Evolutionary conservation across 2,329 filamentous ascomycete species (phyloP).

Genomic region (Nemania abortiva): DNA sequence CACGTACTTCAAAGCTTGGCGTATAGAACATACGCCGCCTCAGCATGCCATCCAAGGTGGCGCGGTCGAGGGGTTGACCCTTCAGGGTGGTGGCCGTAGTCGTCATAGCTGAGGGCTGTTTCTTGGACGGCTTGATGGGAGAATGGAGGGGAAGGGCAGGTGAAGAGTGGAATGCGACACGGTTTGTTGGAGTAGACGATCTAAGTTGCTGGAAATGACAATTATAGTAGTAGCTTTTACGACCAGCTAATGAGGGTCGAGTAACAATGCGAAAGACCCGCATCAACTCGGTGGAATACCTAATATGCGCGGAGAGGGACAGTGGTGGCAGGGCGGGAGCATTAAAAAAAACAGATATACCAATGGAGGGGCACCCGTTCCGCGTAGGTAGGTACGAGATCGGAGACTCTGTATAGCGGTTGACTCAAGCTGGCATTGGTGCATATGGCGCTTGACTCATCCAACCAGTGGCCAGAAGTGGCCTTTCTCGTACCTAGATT

Average conservation of each 20-base stretch:
- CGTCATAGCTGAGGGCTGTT: constrained; percentile 55
- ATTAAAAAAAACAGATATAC: constrained; percentile 22
- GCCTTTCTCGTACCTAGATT: not conserved
- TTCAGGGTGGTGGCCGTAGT: constrained; percentile 79
- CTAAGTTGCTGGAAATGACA: constrained; percentile 1
- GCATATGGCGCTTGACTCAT: constrained; percentile 2
- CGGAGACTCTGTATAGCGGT: not conserved
- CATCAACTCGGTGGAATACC: constrained; percentile 30
- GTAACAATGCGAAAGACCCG: constrained; percentile 24
- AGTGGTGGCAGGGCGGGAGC: not conserved
- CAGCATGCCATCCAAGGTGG: constrained; percentile 84
- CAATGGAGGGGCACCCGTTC: constrained; percentile 26
- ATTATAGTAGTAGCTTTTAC: constrained; percentile 23
- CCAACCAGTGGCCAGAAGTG: constrained; percentile 3
- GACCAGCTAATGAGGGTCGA: constrained; percentile 31
- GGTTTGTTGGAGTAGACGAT: constrained; percentile 5
- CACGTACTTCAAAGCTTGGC: constrained; percentile 79
- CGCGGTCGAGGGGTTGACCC: constrained; percentile 89
- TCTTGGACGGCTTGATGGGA: not conserved
- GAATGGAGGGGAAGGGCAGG: not conserved
- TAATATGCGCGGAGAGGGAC: constrained; percentile 11
- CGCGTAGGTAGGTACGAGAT: constrained; percentile 8
- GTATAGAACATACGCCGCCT: constrained; percentile 94
- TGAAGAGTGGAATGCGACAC: not conserved
- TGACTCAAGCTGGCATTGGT: not conserved